Base-by-base conservation (phyloP, 768 basidiomycete species). In the Cystobasidium onofrii region DNA sequence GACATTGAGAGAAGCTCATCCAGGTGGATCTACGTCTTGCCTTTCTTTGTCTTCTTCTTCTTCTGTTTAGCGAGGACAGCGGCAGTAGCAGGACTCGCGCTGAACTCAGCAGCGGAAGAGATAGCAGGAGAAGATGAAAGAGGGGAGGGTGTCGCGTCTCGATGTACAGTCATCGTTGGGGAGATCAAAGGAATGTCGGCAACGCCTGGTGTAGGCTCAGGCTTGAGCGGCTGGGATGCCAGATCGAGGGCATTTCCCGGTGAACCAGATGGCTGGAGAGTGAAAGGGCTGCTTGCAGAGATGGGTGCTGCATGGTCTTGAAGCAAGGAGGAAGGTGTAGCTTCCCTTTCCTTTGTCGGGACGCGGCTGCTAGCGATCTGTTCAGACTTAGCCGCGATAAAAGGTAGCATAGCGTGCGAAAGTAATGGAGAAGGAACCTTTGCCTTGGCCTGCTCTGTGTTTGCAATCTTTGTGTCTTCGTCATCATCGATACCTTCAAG, bases 401-500 rank as follows among this genome's bases (percentile, higher is more conserved):
- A 2, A 29, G 57, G 57, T 27, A 60, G 33, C 57, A 60, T 60
- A 20, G 57, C 57, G 20, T 60, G 57, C 3, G 57, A 60, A 3
- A 60, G 27, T 20, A 60, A 29, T 12, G 57, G 57, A 27, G 57
- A 60, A 15, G 57, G 9, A 27, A 27, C 33, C 33, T 60, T 60
- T 17, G 57, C 23, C 33, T 60, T 60, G 57, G 23, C 57, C 3
- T 13, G 9, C 2, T 4, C 57, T 12, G 13, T 12, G 23, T 34
- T 29, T 15, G 57, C 4, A 20, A 50, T 20, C 46, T 39, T 39
- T 6, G 39, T 7, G 25, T 64, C 63, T 6, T 64, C 36, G 13
- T 71, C 69, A 33, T 71, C 69, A 55, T 71, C 69, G 43, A 71
- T 60, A 20, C 69, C 69, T 36, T 71, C 69, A 20, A 71, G 69